Evolutionary conservation across 2,329 filamentous ascomycete genomes (phyloP), one percentile per base, ranked within the genome.

Genomic region (Grosmannia clavigera): DNA sequence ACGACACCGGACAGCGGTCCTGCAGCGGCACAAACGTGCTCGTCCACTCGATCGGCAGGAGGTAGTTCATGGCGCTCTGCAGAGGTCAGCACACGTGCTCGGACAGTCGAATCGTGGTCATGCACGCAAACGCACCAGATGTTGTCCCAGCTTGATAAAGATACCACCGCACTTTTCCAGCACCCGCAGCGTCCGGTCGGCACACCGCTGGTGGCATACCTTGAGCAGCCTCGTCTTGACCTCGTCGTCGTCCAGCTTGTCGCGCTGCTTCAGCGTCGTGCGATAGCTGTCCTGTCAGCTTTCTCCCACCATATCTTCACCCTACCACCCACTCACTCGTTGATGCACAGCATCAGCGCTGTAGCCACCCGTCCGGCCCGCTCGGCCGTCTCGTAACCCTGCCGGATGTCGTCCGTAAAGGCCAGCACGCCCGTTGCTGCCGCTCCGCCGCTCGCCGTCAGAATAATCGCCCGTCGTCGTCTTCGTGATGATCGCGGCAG

Each of bases 111-210:
- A 46, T 38, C 10, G 35, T 38, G 35, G 5, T 12, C 35, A 38
- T 9, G 4, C 5, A 29, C 33, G 9, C 29, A 38, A 22, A 9
- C 60, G 55, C 77, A 86, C 84, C 73, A 99, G 73, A 74, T 99
- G 94, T 68, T 99, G 94, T 9, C 94, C 94, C 48, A 99, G 77
- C 74, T 99, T 99, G 71, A 99, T 97, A 68, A 97, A 99, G 64
- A 99, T 96, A 33, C 92, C 95, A 31, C 95, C 94, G 72, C 96
- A 97, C 78, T 89, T 90, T 78, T 99, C 94, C 65, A 97, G 76
- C 1, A 95, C 92, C 61, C 80, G 81, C 51, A 97, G 76, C 1
- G 94, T 96, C 63, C 94, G 84, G 67, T 90, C 82, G 35, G 94
- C 94, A 74, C 94, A 99, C 72, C 94, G 83, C 71, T 95, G 87